Evolutionary conservation across 352 stramenopile genomes (phyloP), one percentile per base, ranked within the genome.

Genomic region (Blastocystis sp.): DNA sequence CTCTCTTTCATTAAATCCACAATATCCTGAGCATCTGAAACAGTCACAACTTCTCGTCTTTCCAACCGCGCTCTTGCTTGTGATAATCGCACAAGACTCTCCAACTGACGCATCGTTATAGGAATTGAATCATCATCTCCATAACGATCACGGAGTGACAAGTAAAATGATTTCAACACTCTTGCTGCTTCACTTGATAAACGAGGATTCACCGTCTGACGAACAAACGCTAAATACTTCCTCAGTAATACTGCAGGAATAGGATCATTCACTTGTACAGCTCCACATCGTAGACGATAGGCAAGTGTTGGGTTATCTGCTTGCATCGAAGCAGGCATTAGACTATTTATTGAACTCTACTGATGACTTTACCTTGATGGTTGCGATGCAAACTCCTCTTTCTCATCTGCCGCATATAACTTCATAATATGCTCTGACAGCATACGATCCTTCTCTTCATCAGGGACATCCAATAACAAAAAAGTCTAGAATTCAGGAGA

Each of bases 191-290:
- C 76, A 13, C 62, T 33, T 24, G 69, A 91, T n/a, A 96, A 87
- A 35, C 94, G 93, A 4, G 97, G 97, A 82, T 96, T 94, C 60
- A 96, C 96, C 91, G 98, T 98, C 22, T 96, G 93, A 59, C 95
- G 92, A n/a, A 95, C 95, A 90, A 98, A 99, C 0, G 96, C 93
- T 88, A 99, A 96, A 91, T 98, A 99, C 90, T 98, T 97, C 75
- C 96, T 93, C 53, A 99, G 91, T 40, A 98, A 94, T 57, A 92
- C 91, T n/a, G 91, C 90, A 33, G 93, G 93, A 24, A 95, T 66
- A 37, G 93, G 91, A 44, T 95, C 90, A 37, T 92, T 92, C 89
- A 93, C 91, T 44, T 93, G 91, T 0, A 90, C 54, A 13, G 91
- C 75, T 27, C 93, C 93, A 89, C 90, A 92, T 54, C 92, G 81